Evolutionary conservation across 208 protist genomes (phyloP).

Genomic region (Leishmania martiniquensis): DNA sequence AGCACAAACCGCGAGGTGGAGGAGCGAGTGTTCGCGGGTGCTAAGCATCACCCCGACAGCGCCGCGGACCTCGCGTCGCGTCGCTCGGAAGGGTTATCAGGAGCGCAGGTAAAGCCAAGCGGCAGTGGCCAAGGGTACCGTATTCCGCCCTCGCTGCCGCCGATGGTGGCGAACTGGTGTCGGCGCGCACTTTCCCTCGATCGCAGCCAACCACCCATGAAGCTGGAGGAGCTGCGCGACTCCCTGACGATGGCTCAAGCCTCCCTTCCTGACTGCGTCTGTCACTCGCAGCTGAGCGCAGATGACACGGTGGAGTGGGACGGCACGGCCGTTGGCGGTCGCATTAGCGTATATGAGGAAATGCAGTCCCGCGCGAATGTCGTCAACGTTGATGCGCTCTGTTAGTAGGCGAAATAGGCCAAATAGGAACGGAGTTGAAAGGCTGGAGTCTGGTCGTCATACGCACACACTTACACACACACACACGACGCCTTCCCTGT

Average conservation of each 20-base stretch:
- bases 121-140: conserved; percentile 35
- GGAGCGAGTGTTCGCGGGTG: conserved; percentile 29
- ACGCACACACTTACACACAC: neutral
- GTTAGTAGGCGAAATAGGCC: neutral
- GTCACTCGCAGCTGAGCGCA: neutral
- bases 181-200: conserved; percentile 28
- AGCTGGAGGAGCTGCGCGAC: conserved; percentile 30
- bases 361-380: neutral
- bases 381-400: neutral
- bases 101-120: conserved; percentile 18
- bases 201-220: conserved; percentile 21
- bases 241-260: conserved; percentile 18
- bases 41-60: neutral
- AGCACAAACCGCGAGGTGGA: conserved; percentile 36
- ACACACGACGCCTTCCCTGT: neutral
- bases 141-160: conserved; percentile 37
- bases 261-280: conserved; percentile 8
- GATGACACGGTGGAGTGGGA: too few relatives aligned
- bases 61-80: neutral
- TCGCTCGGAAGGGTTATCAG: neutral
- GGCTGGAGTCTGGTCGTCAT: neutral
- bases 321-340: neutral
- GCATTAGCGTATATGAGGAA: neutral
- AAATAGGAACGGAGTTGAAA: neutral
- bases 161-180: conserved; percentile 28